Percentiles rank a stretch among this genome's conserved stretches.
Conservation (phyloP, 2,329 filamentous ascomycete species). For the Ophiocordyceps camponoti-saundersi region DNA sequence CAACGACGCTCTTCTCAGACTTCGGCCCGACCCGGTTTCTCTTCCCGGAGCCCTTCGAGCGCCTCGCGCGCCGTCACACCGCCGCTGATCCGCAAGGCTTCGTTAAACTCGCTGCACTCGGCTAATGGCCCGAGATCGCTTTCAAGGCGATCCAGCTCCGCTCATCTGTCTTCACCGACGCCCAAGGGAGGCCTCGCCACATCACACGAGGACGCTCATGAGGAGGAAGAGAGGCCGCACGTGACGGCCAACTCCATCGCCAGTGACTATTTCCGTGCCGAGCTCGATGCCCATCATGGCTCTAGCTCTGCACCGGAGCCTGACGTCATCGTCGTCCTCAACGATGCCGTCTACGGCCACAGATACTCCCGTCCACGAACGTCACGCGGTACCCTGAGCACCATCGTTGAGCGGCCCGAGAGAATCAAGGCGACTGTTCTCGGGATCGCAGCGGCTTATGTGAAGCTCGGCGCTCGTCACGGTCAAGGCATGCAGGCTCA, state of each 20-base stretch:
- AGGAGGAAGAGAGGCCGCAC: slow-evolving; percentile 17
- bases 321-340: slow-evolving; percentile 67
- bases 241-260: slow-evolving; percentile 42
- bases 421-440: slow-evolving; percentile 69
- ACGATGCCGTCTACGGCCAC: slow-evolving; percentile 92
- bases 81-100: slow-evolving; percentile 36
- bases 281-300: slow-evolving; percentile 46
- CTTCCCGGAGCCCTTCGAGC: slow-evolving; percentile 24
- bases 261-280: slow-evolving; percentile 49
- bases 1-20: slow-evolving; percentile 20
- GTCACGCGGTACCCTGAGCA: slow-evolving; percentile 50
- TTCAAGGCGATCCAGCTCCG: slow-evolving; percentile 31
- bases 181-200: slow-evolving; percentile 20
- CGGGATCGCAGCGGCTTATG: slow-evolving; percentile 74
- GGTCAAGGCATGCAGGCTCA: slow-evolving; percentile 43
- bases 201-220: slow-evolving; percentile 5
- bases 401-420: slow-evolving; percentile 88
- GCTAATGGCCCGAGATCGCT: slow-evolving; percentile 20
- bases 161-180: slow-evolving; percentile 25
- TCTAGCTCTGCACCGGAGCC: slow-evolving; percentile 21
- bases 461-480: slow-evolving; percentile 72
- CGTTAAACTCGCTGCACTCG: slow-evolving; percentile 38
- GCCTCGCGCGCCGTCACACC: slow-evolving; percentile 32
- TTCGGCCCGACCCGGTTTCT: slow-evolving; percentile 18
- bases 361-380: slow-evolving; percentile 73